Evolutionary conservation across 768 basidiomycete genomes (phyloP), one percentile per base, ranked within the genome.

Genomic region (Boletus reticulatus): DNA sequence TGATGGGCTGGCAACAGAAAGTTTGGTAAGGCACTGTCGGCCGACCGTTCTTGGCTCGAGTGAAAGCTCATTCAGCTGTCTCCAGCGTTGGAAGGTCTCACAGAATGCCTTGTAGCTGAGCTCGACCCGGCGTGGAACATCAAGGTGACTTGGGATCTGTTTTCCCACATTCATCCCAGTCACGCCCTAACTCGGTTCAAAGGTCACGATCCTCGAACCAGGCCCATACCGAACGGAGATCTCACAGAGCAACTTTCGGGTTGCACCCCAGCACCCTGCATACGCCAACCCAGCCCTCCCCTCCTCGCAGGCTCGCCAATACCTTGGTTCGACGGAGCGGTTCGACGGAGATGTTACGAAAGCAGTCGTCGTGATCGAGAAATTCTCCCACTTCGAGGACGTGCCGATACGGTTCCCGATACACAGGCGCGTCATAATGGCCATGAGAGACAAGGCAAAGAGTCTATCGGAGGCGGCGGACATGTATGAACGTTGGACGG

Each of bases 51-150:
- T 29, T 29, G 29, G 9, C 14, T 20, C 19, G 17, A n/a, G n/a
- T n/a, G 20, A 17, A 42, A 3, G 27, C 51, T 66, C 24, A 53
- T 29, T 16, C 29, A n/a, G 19, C 10, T 16, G 0, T 43, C 3
- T 22, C 12, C 37, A 62, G 65, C 62, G 11, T 20, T 59, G 29
- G 59, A 67, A 43, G 60, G 65, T 11, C 50, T 61, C 20, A 50
- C 50, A 3, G 55, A 67, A 43, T 39, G 38, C 22, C 48, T 62
- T 11, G 55, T 27, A 9, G 43, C 31, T 5, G 58, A 56, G 32
- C 58, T 60, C 6, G 56, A 66, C 22, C 63, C 55, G 1, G 53
- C 55, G 2, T 66, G 61, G 58, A 57, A 60, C 43, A 57, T 66
- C 52, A 61, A 63, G 61, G 61, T 62, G 1, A 27, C 17, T 29